These are phyloP conservation scores for Stagonosporopsis vannaccii DNA, from an alignment of 2,329 filamentous ascomycete species.

Conservation along the genomic window DNA sequence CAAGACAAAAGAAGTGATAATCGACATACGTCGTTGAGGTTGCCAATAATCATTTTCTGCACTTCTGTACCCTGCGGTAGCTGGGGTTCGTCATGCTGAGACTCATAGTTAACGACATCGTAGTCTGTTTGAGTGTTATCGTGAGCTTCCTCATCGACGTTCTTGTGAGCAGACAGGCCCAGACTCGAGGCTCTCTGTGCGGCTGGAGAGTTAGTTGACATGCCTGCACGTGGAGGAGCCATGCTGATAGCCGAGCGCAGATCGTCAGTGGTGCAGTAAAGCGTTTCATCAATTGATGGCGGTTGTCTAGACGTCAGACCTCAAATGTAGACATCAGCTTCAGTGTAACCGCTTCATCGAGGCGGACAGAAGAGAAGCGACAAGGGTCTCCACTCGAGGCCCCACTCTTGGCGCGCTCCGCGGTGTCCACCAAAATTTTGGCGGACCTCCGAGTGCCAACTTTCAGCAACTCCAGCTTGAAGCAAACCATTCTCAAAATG, in stretches of 20 bases:
- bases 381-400: slow-evolving; percentile 11
- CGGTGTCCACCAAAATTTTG: slow-evolving; percentile 37
- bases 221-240: slow-evolving; percentile 22
- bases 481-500: slow-evolving; percentile 56
- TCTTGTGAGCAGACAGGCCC: slow-evolving; percentile 15
- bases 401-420: slow-evolving; percentile 18
- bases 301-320: neutral
- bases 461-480: slow-evolving; percentile 12
- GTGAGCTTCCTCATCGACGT: slow-evolving; percentile 15
- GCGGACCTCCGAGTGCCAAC: slow-evolving; percentile 25
- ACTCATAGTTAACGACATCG: slow-evolving; percentile 8
- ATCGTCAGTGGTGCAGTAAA: slow-evolving; percentile 20
- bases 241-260: slow-evolving; percentile 27
- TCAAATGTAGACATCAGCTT: neutral
- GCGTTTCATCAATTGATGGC: slow-evolving; percentile 3
- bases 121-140: slow-evolving; percentile 9
- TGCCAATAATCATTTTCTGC: slow-evolving; percentile 28
- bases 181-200: slow-evolving; percentile 16
- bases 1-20: neutral
- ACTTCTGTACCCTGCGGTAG: slow-evolving; percentile 20
- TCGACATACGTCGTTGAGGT: slow-evolving; percentile 35
- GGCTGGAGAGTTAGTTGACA: slow-evolving; percentile 12
- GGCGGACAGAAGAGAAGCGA: neutral
- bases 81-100: slow-evolving; percentile 10
- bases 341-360: neutral